These are phyloP conservation scores for Aspergillus hortae DNA, from an alignment of 2,329 filamentous ascomycete species.

Conservation along the genomic window DNA sequence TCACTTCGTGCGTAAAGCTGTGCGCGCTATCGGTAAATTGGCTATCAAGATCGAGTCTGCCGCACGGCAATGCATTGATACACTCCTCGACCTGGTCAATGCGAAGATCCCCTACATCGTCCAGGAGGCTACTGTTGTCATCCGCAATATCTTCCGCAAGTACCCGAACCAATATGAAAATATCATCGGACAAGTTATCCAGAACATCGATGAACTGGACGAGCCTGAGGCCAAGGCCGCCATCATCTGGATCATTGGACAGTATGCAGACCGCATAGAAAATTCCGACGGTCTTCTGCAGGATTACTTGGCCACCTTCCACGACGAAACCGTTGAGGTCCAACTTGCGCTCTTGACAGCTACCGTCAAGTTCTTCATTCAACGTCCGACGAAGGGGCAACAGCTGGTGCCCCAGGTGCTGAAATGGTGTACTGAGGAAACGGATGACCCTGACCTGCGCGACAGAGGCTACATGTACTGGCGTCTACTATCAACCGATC, in stretches of 20 bases:
- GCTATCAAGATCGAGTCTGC: constrained; percentile 98
- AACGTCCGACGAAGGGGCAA: constrained; percentile 90
- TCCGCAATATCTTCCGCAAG: constrained; percentile 98
- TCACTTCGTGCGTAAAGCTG: constrained; percentile 96
- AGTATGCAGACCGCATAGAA: constrained; percentile 96
- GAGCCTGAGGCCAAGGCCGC: constrained; percentile 97
- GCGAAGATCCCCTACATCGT: constrained; percentile 99
- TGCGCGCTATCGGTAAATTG: constrained; percentile 93
- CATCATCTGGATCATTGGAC: constrained; percentile 99
- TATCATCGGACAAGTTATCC: constrained; percentile 92
- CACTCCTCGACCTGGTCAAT: constrained; percentile 85
- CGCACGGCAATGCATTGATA: constrained; percentile 84
- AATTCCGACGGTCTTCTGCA: constrained; percentile 92
- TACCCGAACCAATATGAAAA: constrained; percentile 98
- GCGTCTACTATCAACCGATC: constrained; percentile 90
- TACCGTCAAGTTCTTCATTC: constrained; percentile 97
- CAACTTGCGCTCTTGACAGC: constrained; percentile 92
- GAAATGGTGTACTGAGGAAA: constrained; percentile 98
- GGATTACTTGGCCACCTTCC: constrained; percentile 90
- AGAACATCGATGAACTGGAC: constrained; percentile 92
- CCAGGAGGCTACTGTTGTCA: constrained; percentile 97
- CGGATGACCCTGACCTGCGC: constrained; percentile 95
- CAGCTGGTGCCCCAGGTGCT: constrained; percentile 89
- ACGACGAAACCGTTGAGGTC: constrained; percentile 92
- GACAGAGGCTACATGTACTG: constrained; percentile 99